Base-by-base conservation (phyloP, 257 asterid genomes). In the Handroanthus guayacan region DNA sequence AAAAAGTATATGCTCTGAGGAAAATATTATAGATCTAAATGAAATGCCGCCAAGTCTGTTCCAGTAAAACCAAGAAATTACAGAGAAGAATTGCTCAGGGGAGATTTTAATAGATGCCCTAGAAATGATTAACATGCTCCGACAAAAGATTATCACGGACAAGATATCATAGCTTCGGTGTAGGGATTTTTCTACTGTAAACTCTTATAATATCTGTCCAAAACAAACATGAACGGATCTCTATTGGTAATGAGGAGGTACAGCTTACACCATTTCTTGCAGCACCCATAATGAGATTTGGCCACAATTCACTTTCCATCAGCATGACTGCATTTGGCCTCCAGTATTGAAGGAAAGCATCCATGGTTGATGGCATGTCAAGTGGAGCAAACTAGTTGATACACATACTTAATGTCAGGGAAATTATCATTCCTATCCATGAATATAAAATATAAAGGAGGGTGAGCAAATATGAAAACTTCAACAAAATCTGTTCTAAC, bases 281-380 rank as follows among this genome's bases (percentile, higher is more conserved):
- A 76, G 97, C 97, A 57, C 87, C 81, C 86, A 92, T 89, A 16
- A 95, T 81, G 84, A 95, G 94, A 87, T 92, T 95, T 44, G 98
- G 98, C 98, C 96, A 95, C 69, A 95, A 82, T 82, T 95, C 98
- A 78, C 91, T 95, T 83, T 95, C 98, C 84, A 95, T 83, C 38
- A 95, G 90, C 76, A 95, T 69, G 78, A 92, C 83, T 71, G 89
- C 92, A 79, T 78, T 83, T 73, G 99, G 98, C 84, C 86, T 91
- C 99, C 99, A 95, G 71, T 88, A 88, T 68, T 70, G 69, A 80
- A 92, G 93, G 84, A 95, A 95, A 67, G 90, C 84, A 79, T 89
- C 97, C 86, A 92, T 72, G 51, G 87, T 85, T 64, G 82, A 83
- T n/a, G 97, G 97, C 31, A 89, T 83, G 75, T 95, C 99, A 80